Percentiles rank a stretch among this genome's conserved stretches.
Evolutionary conservation across 1,284 basidiomycete genomes (phyloP).

Genomic region (Leccinum solheimii): DNA sequence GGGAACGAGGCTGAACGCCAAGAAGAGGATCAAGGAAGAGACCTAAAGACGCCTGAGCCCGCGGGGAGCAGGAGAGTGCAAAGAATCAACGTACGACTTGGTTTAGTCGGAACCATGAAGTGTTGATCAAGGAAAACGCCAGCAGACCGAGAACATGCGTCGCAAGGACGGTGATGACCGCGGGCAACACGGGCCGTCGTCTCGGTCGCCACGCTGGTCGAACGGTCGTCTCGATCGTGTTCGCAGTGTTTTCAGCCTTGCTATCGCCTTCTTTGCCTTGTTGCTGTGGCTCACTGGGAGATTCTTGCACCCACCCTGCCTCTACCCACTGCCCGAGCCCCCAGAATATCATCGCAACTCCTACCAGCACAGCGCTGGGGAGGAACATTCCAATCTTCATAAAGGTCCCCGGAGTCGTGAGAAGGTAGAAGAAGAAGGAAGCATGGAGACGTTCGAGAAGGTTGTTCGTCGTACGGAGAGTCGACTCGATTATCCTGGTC

Average conservation of each 20-base stretch:
- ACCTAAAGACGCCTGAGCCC: constrained; percentile 20
- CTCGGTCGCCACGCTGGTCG: constrained; percentile 39
- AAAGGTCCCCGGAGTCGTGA: constrained; percentile 75
- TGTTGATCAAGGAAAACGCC: constrained; percentile 49
- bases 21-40: constrained; percentile 33
- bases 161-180: constrained; percentile 51
- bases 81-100: constrained; percentile 38
- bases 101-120: constrained; percentile 41
- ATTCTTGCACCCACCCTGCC: constrained; percentile 52
- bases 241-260: background rate
- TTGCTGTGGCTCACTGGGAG: background rate
- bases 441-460: constrained; percentile 92
- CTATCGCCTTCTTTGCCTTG: constrained; percentile 15
- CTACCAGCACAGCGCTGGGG: constrained; percentile 80
- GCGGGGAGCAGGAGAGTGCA: background rate
- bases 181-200: constrained; percentile 50
- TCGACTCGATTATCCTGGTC: constrained; percentile 76
- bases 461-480: constrained; percentile 87
- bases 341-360: constrained; percentile 78
- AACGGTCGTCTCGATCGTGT: background rate
- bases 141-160: constrained; percentile 55
- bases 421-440: constrained; percentile 93
- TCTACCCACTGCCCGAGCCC: constrained; percentile 75
- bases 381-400: constrained; percentile 89
- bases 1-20: constrained; percentile 33